A percentile compares a stretch with the other conserved stretches of the same genome.
phyloP scores from a whole-genome alignment of 2,329 filamentous ascomycete genomes.

The Xylaria sp. region DNA sequence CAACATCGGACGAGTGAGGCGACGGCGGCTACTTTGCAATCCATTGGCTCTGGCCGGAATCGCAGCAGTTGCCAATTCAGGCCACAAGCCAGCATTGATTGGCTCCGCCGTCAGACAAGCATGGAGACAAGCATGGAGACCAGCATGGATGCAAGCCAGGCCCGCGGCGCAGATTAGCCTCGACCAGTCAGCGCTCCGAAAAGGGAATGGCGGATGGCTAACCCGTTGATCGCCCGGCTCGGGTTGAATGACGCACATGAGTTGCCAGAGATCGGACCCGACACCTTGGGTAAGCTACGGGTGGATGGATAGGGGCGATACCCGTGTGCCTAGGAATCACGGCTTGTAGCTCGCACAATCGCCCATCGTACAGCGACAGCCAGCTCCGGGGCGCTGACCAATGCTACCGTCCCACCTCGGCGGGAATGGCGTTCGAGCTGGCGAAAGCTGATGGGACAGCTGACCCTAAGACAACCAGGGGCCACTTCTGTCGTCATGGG shows the following conservation, averaged over 20 bases:
- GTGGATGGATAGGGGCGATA: not conserved
- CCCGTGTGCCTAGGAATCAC: not conserved
- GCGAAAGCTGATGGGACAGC: slow-evolving; percentile 24
- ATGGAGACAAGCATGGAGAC: too few species aligned
- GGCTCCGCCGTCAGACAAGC: slow-evolving; percentile 29
- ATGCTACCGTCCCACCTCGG: slow-evolving; percentile 1
- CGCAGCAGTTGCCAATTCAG: slow-evolving; percentile 36
- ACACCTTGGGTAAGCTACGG: slow-evolving; percentile 27
- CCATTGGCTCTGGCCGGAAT: slow-evolving; percentile 3
- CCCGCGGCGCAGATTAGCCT: slow-evolving; percentile 15
- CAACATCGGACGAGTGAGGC: not conserved
- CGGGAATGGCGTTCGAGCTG: slow-evolving; percentile 16
- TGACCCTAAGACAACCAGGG: slow-evolving; percentile 13
- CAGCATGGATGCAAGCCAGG: slow-evolving; percentile 23
- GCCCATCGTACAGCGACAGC: not conserved
- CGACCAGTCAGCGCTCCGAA: slow-evolving; percentile 19
- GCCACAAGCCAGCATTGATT: slow-evolving; percentile 36
- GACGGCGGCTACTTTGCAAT: not conserved
- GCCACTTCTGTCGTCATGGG: slow-evolving; percentile 12
- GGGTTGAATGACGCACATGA: slow-evolving; percentile 27
- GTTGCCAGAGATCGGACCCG: slow-evolving; percentile 25
- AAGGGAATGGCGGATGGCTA: slow-evolving; percentile 17
- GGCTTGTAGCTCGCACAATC: not conserved
- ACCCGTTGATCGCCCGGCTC: slow-evolving; percentile 22
- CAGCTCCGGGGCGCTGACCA: not conserved